Base-by-base conservation (phyloP, 495 filamentous ascomycete species). In the Tuber brumale region DNA sequence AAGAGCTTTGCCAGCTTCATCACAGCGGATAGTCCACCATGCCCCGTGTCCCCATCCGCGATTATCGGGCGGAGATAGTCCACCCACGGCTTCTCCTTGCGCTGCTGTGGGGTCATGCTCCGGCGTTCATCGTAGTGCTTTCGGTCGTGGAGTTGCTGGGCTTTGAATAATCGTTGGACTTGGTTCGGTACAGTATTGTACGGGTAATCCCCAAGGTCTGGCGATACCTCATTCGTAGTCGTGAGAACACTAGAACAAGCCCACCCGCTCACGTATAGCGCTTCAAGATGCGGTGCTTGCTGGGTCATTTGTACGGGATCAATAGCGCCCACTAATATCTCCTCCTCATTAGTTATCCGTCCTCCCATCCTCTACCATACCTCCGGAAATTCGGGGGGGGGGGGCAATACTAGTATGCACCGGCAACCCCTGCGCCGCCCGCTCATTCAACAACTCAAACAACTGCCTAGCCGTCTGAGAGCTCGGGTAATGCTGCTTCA, bases 161-260 rank as follows among this genome's bases (percentile, higher is more conserved):
- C 96, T 85, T 98, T 98, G 86, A 95, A 93, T 75, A 99, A 84
- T 75, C 95, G 88, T 85, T 99, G 93, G 16, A 99, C 95, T 84
- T 99, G 95, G 85, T 98, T 99, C 23, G 95, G 95, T 7, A 99
- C 95, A 0, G 95, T 99, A 83, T 97, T 97, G 85, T 99, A 99
- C 3, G 95, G 95, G 84, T 99, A 99, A 83, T 99, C 95, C 76
- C 95, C 95, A 83, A 99, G 96, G 83, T 99, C 95, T 9, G 95
- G 91, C 2, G 93, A 97, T 6, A 99, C 95, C 84, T 99, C 95
- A 85, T 99, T 97, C 37, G 95, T 97, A 1, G 89, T 91, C 0
- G 96, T 98, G 37, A 99, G 86, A 19, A 97, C 88, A 8, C 93
- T 94, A 0, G 94, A 97, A 85, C 96, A 98, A 4, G 96, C 95